Evolutionary conservation across 148 eudicot genomes (phyloP).

Genomic region (Cornus florida): DNA sequence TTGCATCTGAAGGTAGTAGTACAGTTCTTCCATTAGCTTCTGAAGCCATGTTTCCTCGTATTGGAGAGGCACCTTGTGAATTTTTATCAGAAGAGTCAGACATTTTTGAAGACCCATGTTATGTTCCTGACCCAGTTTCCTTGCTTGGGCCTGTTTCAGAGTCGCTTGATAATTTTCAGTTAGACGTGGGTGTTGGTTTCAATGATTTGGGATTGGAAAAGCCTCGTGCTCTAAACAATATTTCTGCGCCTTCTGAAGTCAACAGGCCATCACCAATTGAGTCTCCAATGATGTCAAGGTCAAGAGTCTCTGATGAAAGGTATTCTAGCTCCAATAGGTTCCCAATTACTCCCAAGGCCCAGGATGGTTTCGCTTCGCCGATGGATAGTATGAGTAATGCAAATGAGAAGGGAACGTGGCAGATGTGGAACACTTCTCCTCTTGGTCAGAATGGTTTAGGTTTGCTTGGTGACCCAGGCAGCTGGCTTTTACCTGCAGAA

Average conservation of each 20-base stretch:
- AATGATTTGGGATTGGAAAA: slow-evolving; percentile 38
- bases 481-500: slow-evolving; percentile 64
- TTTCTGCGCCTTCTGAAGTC: slow-evolving; percentile 42
- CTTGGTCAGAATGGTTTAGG: slow-evolving; percentile 77
- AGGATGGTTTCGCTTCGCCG: slow-evolving; percentile 39
- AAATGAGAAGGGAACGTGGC: slow-evolving; percentile 73
- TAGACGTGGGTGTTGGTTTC: slow-evolving; percentile 67
- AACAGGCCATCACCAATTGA: slow-evolving; percentile 86
- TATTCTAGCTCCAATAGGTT: slow-evolving; percentile 44
- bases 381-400: slow-evolving; percentile 33
- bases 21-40: slow-evolving; percentile 52
- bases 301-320: slow-evolving; percentile 66
- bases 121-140: slow-evolving; percentile 88
- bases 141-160: slow-evolving; percentile 98
- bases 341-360: slow-evolving; percentile 51
- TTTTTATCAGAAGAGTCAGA: slow-evolving; percentile 79
- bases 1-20: slow-evolving; percentile 51
- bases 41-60: slow-evolving; percentile 53
- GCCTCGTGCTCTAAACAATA: slow-evolving; percentile 47
- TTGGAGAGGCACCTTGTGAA: slow-evolving; percentile 49
- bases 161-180: slow-evolving; percentile 84
- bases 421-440: slow-evolving; percentile 86
- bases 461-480: slow-evolving; percentile 50
- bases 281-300: slow-evolving; percentile 77
- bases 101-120: slow-evolving; percentile 96